A percentile compares a stretch with the other conserved stretches of the same genome.
phyloP scores from a whole-genome alignment of 1,284 basidiomycete genomes.

The Leccinum griseonigrum region DNA sequence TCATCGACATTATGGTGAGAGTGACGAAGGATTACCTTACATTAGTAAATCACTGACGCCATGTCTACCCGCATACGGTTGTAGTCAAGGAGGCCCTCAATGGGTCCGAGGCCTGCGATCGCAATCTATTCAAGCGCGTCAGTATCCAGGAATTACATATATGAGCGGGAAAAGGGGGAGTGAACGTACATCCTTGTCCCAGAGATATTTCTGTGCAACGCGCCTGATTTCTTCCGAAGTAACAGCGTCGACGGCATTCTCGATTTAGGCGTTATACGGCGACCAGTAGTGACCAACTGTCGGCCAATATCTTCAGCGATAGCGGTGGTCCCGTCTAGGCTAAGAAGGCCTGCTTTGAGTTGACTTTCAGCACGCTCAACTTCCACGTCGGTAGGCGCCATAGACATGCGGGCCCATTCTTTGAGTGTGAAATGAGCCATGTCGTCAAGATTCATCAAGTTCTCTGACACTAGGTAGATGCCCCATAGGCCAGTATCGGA shows the following conservation, averaged over 20 bases:
- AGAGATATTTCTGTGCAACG: constrained; percentile 94
- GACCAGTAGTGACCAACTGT: constrained; percentile 93
- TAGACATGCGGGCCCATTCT: constrained; percentile 97
- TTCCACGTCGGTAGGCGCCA: constrained; percentile 81
- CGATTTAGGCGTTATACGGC: constrained; percentile 89
- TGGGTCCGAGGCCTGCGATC: constrained; percentile 78
- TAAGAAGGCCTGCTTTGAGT: constrained; percentile 91
- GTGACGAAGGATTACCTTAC: not conserved
- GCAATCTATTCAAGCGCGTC: constrained; percentile 54
- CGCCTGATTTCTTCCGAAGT: constrained; percentile 89
- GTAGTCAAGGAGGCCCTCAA: constrained; percentile 88
- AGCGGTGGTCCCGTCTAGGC: constrained; percentile 93
- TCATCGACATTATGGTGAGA: not conserved
- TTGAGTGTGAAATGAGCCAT: constrained; percentile 91
- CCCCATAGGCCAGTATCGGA: constrained; percentile 99
- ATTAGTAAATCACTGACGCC: constrained; percentile 74
- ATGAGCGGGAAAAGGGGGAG: not conserved
- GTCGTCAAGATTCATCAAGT: constrained; percentile 92
- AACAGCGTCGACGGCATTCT: constrained; percentile 89
- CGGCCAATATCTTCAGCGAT: constrained; percentile 98
- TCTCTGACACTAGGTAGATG: constrained; percentile 96
- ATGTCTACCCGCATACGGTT: constrained; percentile 79
- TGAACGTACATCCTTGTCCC: constrained; percentile 87
- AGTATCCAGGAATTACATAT: constrained; percentile 13
- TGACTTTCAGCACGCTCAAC: constrained; percentile 98